A percentile compares a stretch with the other conserved stretches of the same genome.
Evolutionary conservation across 257 asterid species (phyloP).

Genomic region (Striga asiatica): DNA sequence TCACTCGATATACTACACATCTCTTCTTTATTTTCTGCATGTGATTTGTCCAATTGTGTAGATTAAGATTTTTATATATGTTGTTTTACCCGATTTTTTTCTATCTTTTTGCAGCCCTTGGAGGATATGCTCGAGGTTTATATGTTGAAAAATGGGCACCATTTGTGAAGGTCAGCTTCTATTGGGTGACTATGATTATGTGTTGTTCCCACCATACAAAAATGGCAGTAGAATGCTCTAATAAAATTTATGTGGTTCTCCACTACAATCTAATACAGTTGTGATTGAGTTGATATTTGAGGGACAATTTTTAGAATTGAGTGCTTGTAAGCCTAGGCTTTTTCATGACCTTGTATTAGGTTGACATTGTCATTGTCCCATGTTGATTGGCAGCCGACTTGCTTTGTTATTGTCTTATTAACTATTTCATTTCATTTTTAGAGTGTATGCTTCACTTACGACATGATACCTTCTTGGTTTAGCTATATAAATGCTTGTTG

Average conservation of each 20-base stretch:
- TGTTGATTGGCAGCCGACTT: not conserved
- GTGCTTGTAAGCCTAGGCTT: too few species aligned
- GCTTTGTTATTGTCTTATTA: not conserved
- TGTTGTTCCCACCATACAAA: not conserved
- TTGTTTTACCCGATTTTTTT: conserved; percentile 3
- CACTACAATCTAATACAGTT: not conserved
- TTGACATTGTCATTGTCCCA: not conserved
- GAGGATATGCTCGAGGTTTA: conserved; percentile 78
- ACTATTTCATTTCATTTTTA: too few species aligned
- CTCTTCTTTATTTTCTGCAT: not conserved
- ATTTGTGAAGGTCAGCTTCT: conserved; percentile 71
- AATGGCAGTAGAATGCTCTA: not conserved
- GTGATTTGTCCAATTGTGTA: not conserved
- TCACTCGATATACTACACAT: not conserved
- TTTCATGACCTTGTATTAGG: not conserved
- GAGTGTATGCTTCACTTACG: too few species aligned
- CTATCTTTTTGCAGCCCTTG: conserved; percentile 62
- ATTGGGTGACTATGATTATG: not conserved
- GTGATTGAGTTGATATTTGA: not conserved
- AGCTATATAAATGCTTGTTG: too few species aligned
- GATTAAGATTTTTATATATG: not conserved
- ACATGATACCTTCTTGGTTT: too few species aligned
- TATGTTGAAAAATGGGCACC: conserved; percentile 94
- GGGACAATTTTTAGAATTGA: not conserved
- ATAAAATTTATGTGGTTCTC: not conserved